Base-by-base conservation (phyloP, 768 basidiomycete species). In the Serendipita indica region DNA sequence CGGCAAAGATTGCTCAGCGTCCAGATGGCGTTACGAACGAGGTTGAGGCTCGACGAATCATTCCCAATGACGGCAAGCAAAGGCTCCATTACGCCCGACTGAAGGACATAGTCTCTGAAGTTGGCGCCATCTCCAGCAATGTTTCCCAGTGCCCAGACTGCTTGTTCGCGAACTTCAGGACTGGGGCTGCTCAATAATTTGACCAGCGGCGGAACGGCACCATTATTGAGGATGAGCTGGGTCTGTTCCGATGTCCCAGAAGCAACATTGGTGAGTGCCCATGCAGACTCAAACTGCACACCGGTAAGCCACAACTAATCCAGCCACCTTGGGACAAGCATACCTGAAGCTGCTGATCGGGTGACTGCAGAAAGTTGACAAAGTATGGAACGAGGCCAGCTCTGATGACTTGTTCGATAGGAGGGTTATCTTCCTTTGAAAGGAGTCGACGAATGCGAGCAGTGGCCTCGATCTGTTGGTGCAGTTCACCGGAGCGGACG, bases 391-490 rank as follows among this genome's bases (percentile, higher is more conserved):
- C 90, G 39, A 99, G 94, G 59, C 90, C 88, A 71, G 92, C 94
- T 65, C 93, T 89, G 70, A 94, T 60, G 64, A 99, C 94, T 70
- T 84, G 83, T 71, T 99, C 96, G 69, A 99, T 99, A 18, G 94
- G 96, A 46, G 96, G 96, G 70, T 97, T 99, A 77, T 93, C 94
- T 75, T 99, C 96, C 75, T 99, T 99, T 64, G 93, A 97, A 63
- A 99, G 81, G 37, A 99, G 79, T 73, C 97, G 98, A 67, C 96
- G 85, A 79, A 98, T 98, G 73, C 89, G 94, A 68, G 90, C 97
- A 16, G 96, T 98, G 68, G 94, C 88, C 71, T 97, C 93, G 32
- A 60, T 46, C 59, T 60, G 37, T 5, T 35, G 37, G 30, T 4
- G 6, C 6, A 34, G 20, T 6, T 35, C 57, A n/a, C 57, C 57